These are phyloP conservation scores for Halophytophthora polymorphica DNA, from an alignment of 352 stramenopile species.

Conservation along the genomic window DNA sequence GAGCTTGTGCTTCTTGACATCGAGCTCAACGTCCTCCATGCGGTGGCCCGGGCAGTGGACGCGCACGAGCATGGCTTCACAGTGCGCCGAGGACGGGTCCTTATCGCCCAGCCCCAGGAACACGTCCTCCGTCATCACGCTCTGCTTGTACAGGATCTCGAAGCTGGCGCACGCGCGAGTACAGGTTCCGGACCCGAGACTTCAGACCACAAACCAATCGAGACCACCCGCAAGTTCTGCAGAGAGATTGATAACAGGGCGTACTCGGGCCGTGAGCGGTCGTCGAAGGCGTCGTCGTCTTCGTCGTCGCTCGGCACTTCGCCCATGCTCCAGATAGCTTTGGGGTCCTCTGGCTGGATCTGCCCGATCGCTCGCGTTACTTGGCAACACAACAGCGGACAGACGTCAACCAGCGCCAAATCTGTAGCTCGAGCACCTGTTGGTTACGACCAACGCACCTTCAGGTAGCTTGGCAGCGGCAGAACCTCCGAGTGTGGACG, in stretches of 20 bases:
- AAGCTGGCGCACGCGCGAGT: conserved; percentile 29
- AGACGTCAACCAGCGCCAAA: not conserved
- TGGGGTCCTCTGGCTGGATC: conserved; percentile 54
- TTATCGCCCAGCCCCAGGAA: conserved; percentile 82
- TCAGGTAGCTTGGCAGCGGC: conserved; percentile 14
- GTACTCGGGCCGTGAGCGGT: conserved; percentile 46
- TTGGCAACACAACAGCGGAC: conserved; percentile 6
- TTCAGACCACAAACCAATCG: not conserved
- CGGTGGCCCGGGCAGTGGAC: conserved; percentile 61
- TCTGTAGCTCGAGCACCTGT: not conserved
- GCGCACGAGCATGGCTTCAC: conserved; percentile 77
- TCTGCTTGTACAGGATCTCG: conserved; percentile 86
- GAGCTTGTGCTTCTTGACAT: conserved; percentile 79
- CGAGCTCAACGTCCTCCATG: conserved; percentile 73
- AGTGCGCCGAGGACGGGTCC: conserved; percentile 77
- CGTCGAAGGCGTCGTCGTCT: conserved; percentile 65
- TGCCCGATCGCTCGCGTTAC: conserved; percentile 68
- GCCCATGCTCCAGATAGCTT: conserved; percentile 70
- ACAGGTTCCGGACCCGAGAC: too few species aligned
- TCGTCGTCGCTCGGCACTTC: conserved; percentile 76
- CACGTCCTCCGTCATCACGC: conserved; percentile 83
- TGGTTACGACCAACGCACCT: conserved; percentile 13
- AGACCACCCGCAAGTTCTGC: too few species aligned
- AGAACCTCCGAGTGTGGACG: conserved; percentile 27
- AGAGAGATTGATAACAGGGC: conserved; percentile 4